These are phyloP conservation scores for Rosa multiflora DNA, from an alignment of 306 rosid genomes.

Conservation along the genomic window DNA sequence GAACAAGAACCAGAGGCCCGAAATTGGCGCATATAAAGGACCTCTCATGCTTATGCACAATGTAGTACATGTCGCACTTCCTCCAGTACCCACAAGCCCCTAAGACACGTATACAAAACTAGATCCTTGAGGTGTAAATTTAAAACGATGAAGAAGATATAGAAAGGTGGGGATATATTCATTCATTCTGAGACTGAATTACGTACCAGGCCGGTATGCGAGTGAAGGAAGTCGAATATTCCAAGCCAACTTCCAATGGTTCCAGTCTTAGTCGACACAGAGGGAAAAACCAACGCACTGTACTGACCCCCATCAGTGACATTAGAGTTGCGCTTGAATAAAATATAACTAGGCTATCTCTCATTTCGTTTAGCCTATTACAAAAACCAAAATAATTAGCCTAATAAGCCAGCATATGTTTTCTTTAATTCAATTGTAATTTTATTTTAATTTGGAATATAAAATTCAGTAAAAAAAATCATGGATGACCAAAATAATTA, in stretches of 20 bases:
- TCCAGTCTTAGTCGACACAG: constrained; percentile 55
- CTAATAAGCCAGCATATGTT: not conserved
- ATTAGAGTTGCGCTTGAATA: constrained; percentile 66
- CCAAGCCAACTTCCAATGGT: constrained; percentile 70
- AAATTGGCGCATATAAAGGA: constrained; percentile 48
- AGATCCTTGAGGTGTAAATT: not conserved
- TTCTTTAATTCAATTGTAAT: not conserved
- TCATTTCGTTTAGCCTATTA: constrained; percentile 46
- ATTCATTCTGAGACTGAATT: not conserved
- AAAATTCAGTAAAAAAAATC: not conserved
- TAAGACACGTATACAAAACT: not conserved
- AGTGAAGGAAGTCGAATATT: constrained; percentile 58
- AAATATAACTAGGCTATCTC: constrained; percentile 44
- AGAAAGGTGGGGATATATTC: not conserved
- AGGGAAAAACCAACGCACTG: constrained; percentile 47
- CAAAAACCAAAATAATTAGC: not conserved
- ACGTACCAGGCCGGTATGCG: constrained; percentile 42
- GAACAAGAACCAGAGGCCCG: constrained; percentile 48
- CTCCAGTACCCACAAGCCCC: constrained; percentile 54
- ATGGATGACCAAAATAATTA: constrained; percentile 40
- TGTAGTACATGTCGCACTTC: constrained; percentile 22
- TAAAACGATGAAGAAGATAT: not conserved
- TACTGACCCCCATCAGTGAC: constrained; percentile 54
- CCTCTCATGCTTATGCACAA: constrained; percentile 49
- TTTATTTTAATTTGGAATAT: too few species aligned